Evolutionary conservation across 2,329 filamentous ascomycete species (phyloP), one percentile per base, ranked within the genome.

Genomic region (Akanthomyces lecanii): DNA sequence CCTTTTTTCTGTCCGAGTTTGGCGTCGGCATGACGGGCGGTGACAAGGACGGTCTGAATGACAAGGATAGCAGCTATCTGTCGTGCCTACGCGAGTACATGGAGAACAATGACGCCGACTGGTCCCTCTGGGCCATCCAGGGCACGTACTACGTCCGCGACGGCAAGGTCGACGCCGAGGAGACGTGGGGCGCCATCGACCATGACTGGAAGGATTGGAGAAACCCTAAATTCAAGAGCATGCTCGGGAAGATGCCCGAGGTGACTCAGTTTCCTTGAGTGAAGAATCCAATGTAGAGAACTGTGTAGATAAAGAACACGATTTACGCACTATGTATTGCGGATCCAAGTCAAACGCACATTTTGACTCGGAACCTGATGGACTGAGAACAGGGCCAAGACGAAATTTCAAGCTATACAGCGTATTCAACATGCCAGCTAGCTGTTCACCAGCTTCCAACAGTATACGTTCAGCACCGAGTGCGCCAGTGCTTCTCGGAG

Each of bases 1-100:
- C 84, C 3, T 72, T 86, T n/a, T 77, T 85, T 55, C 71, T 87
- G 50, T 82, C 81, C 62, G 85, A 87, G 74, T 87, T 87, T 66
- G 84, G 85, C 36, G 83, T 82, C 52, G 79, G 77, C 63, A 79
- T 79, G 73, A 70, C 71, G 23, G 79, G 78, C 18, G 79, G 79
- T 2, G 66, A 70, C 5, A 70, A 75, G 40, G 79, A 74, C 23
- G 81, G 80, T 0, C 69, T 82, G 18, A 74, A 69, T 47, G 74
- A 78, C 40, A 75, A 76, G 50, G 81, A 83, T 52, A 69, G 75
- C 59, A 70, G 69, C 1, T 86, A 85, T 68, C 75, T 85, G 52
- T 72, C 74, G 11, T 87, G 84, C 66, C 68, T 87, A 42, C 73
- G 78, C 5, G 77, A 75, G 12, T 84, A 85, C 63, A 78, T 86